Evolutionary conservation across 164 flowering plant species (phyloP).

Genomic region (Paratinospora sagittata): DNA sequence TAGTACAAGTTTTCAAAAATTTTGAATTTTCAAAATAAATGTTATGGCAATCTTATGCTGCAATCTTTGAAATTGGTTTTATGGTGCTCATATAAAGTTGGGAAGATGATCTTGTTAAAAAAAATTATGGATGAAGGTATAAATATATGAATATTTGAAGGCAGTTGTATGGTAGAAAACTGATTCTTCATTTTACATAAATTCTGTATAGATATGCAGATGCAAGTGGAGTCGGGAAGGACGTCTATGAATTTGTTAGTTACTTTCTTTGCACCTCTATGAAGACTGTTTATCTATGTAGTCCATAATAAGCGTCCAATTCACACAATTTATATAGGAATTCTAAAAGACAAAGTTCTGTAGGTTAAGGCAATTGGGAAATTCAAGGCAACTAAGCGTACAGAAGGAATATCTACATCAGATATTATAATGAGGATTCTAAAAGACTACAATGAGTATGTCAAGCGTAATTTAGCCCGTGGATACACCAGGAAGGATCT

Average conservation of each 20-base stretch:
- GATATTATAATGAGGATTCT: conserved; percentile 87
- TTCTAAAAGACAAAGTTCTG: neutral
- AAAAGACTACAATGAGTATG: conserved; percentile 92
- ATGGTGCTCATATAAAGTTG: neutral
- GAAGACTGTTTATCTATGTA: conserved; percentile 5
- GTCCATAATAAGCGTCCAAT: neutral
- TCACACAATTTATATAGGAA: neutral
- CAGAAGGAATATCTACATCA: conserved; percentile 86
- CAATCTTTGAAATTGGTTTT: conserved; percentile 1
- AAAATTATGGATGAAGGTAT: too few relatives aligned
- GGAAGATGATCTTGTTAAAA: neutral
- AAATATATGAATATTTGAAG: neutral
- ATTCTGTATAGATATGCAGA: conserved; percentile 56
- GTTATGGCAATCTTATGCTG: neutral
- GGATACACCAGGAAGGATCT: conserved; percentile 95
- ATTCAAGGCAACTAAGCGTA: conserved; percentile 77
- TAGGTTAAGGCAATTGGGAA: conserved; percentile 71
- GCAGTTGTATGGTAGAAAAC: neutral
- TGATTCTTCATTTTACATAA: neutral
- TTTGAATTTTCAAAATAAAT: neutral
- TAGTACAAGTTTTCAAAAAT: neutral
- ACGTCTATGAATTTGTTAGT: conserved; percentile 74
- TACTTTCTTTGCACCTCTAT: neutral
- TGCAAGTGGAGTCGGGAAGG: conserved; percentile 66
- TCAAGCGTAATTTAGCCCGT: conserved; percentile 89